A percentile compares a stretch with the other conserved stretches of the same genome.
Conservation (phyloP, 192 early-diverging fungal species). For the Linnemannia hyalina region DNA sequence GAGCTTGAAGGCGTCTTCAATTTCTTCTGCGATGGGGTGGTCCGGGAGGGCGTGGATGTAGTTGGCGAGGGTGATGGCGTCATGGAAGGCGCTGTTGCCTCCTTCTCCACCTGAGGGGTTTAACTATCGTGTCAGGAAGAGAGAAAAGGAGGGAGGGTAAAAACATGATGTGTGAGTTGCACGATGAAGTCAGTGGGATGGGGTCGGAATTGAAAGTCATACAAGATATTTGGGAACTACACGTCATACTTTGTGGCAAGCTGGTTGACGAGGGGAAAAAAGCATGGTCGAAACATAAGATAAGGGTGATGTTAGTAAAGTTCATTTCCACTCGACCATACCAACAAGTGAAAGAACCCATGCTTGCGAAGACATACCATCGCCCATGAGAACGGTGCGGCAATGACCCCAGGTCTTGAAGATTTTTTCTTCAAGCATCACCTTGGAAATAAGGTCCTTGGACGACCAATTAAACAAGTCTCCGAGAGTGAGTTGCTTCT, state of each 20-base stretch:
- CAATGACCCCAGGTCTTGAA: constrained; percentile 12
- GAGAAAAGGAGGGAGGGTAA: no score
- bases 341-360: background rate
- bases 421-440: constrained; percentile 13
- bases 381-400: constrained; percentile 11
- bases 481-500: background rate
- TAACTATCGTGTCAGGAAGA: background rate
- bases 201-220: no score
- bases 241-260: constrained; percentile 13
- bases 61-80: constrained; percentile 19
- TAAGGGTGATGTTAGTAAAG: no score
- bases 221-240: background rate
- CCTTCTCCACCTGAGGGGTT: background rate
- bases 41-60: background rate
- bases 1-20: background rate
- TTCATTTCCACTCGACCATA: no score
- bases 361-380: constrained; percentile 3
- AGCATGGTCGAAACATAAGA: no score
- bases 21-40: background rate
- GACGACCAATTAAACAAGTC: constrained; percentile 4
- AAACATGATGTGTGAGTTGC: no score
- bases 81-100: constrained; percentile 1
- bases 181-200: no score
- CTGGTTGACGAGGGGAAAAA: background rate
- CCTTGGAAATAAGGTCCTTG: constrained; percentile 1